Evolutionary conservation across 2,329 filamentous ascomycete species (phyloP).

Genomic region (Colletotrichum lentis): DNA sequence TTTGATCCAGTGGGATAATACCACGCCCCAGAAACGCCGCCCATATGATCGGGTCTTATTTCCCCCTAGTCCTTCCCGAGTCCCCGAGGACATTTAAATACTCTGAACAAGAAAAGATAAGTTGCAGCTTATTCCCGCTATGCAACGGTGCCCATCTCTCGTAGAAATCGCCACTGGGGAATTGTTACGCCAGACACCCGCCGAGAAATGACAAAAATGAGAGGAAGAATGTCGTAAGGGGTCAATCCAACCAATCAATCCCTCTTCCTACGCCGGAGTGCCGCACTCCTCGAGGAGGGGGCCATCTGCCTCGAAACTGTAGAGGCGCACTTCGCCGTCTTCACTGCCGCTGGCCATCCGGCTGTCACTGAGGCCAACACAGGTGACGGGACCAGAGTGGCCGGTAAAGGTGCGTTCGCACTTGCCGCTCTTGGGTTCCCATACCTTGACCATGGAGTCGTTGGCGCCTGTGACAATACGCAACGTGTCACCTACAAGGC

Average conservation of each 20-base stretch:
- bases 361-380: constrained; percentile 88
- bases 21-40: constrained; percentile 12
- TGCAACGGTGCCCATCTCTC: constrained; percentile 20
- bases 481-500: constrained; percentile 85
- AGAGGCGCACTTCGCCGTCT: constrained; percentile 88
- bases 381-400: constrained; percentile 90
- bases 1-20: not conserved
- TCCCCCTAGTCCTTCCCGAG: not conserved
- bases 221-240: not conserved
- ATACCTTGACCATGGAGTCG: constrained; percentile 91
- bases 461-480: constrained; percentile 89
- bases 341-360: constrained; percentile 91
- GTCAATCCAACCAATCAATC: not conserved
- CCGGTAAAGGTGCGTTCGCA: constrained; percentile 93
- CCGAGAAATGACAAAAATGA: not conserved
- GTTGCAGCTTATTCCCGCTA: not conserved
- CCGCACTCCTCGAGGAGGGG: constrained; percentile 58
- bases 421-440: constrained; percentile 90
- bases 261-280: constrained; percentile 55
- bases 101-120: constrained; percentile 20
- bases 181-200: constrained; percentile 25
- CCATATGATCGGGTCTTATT: not conserved
- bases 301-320: constrained; percentile 71
- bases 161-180: constrained; percentile 31
- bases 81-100: constrained; percentile 34